Base-by-base conservation (phyloP, 129 eudicot species). In the Pittosporum tobira region DNA sequence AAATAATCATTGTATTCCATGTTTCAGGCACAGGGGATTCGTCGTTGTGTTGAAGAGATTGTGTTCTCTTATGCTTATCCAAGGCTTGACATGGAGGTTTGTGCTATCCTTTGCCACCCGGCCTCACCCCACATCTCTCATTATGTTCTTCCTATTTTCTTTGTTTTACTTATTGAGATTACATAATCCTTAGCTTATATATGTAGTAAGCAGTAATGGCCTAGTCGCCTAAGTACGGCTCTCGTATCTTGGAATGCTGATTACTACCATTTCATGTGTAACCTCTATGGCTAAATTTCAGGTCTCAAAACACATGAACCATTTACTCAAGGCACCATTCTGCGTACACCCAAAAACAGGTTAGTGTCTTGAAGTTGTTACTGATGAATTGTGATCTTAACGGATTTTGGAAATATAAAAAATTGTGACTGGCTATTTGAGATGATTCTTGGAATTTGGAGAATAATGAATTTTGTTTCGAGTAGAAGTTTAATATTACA, bases 321-420 rank as follows among this genome's bases (percentile, higher is more conserved):
- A 93, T 71, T 79, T 93, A 75, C 83, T 93, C 66, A 93, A 93
- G 80, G 90, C 99, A 66, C 99, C 99, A 25, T 93, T 93, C 55
- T 93, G 96, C 44, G 66, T 87, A 62, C 99, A 87, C 72, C 99
- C 99, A 22, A 83, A 93, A 84, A 93, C 99, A 84, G 96, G 99
- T 84, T 57, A 48, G 66, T 42, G 40, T 61, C 64, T 46, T 15
- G 6, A 30, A 51, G 34, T 44, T 10, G 6, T 30, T 38, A 52
- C 5, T 38, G n/a, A 2, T 53, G 10, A 27, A 23, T 3, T 26
- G 27, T 11, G 26, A 31, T 18, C 25, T 31, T 16, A 24, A 9
- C 7, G 24, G 19, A 31, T n/a, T 30, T 20, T n/a, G n/a, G n/a
- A 24, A 25, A 42, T 20, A 13, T 14, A 2, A 22, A 11, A 38